phyloP scores from a whole-genome alignment of 345 rosid species.

The Arabis hirsuta region DNA sequence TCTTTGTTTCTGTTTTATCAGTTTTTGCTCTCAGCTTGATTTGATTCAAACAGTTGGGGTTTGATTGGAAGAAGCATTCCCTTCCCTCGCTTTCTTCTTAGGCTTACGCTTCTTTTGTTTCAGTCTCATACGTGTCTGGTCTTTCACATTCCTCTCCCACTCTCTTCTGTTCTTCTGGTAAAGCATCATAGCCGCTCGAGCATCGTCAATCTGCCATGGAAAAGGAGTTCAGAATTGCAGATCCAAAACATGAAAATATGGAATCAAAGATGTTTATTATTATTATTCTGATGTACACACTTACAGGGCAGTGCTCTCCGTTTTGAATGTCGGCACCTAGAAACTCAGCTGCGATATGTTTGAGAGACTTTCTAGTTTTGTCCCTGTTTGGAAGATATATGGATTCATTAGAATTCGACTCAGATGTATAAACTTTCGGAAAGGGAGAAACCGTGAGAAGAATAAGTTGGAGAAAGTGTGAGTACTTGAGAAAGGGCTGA shows the following conservation, averaged over 20 bases:
- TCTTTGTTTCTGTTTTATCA: slow-evolving; percentile 13
- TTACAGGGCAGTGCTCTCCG: slow-evolving; percentile 97
- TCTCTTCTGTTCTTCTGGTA: slow-evolving; percentile 67
- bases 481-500: slow-evolving; percentile 78
- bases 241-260: not conserved
- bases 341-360: slow-evolving; percentile 81
- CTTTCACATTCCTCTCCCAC: slow-evolving; percentile 77
- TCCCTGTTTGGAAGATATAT: slow-evolving; percentile 52
- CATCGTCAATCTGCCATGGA: slow-evolving; percentile 68
- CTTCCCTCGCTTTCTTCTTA: slow-evolving; percentile 58
- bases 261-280: not conserved
- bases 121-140: slow-evolving; percentile 57
- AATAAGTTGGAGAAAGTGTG: slow-evolving; percentile 3
- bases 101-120: slow-evolving; percentile 74
- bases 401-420: not conserved
- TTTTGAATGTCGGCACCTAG: slow-evolving; percentile 85
- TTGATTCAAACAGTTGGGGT: slow-evolving; percentile 18
- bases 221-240: not conserved
- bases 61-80: slow-evolving; percentile 12
- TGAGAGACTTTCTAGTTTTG: slow-evolving; percentile 65
- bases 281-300: slow-evolving; percentile 36
- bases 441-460: slow-evolving; percentile 8
- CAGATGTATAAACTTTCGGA: slow-evolving; percentile 4
- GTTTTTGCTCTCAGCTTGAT: slow-evolving; percentile 11
- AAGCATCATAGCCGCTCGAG: slow-evolving; percentile 91